Percentiles rank a stretch among this genome's conserved stretches.
phyloP scores from a whole-genome alignment of 2,329 filamentous ascomycete species.

The Colletotrichum aenigma region DNA sequence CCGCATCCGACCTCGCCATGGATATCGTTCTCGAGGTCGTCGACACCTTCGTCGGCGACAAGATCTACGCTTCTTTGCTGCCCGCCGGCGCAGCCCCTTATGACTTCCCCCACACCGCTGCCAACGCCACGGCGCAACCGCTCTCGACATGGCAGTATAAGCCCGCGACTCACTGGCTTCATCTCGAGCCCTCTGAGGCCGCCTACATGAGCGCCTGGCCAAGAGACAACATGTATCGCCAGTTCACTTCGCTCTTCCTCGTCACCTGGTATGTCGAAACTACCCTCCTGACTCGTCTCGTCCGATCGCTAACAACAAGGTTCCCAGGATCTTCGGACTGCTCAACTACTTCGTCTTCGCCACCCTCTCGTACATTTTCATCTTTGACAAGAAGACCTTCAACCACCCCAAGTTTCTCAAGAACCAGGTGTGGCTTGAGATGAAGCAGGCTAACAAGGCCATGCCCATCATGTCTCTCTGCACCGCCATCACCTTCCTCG shows the following conservation, averaged over 20 bases:
- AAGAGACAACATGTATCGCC: slow-evolving; percentile 78
- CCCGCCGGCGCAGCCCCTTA: slow-evolving; percentile 62
- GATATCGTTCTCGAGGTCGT: slow-evolving; percentile 88
- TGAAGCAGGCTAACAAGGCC: slow-evolving; percentile 75
- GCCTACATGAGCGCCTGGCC: slow-evolving; percentile 81
- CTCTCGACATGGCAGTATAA: slow-evolving; percentile 72
- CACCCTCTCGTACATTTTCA: slow-evolving; percentile 80
- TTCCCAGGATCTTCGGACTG: slow-evolving; percentile 79
- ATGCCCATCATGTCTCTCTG: slow-evolving; percentile 85
- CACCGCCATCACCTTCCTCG: slow-evolving; percentile 81
- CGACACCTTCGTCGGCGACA: slow-evolving; percentile 84
- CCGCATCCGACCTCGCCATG: slow-evolving; percentile 59
- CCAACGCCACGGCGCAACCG: slow-evolving; percentile 59
- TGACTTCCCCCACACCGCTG: slow-evolving; percentile 52
- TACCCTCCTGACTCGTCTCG: background rate
- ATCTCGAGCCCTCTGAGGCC: slow-evolving; percentile 71
- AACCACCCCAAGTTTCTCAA: slow-evolving; percentile 94
- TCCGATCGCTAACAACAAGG: background rate
- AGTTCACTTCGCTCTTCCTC: slow-evolving; percentile 76
- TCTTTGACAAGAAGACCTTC: slow-evolving; percentile 91
- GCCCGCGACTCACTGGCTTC: slow-evolving; percentile 74
- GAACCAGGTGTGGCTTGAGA: slow-evolving; percentile 88
- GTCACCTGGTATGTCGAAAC: slow-evolving; percentile 76
- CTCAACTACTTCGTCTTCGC: slow-evolving; percentile 86
- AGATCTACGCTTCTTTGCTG: slow-evolving; percentile 74